These are phyloP conservation scores for Trichoderma brevicompactum DNA, from an alignment of 2,329 filamentous ascomycete genomes.

Conservation along the genomic window DNA sequence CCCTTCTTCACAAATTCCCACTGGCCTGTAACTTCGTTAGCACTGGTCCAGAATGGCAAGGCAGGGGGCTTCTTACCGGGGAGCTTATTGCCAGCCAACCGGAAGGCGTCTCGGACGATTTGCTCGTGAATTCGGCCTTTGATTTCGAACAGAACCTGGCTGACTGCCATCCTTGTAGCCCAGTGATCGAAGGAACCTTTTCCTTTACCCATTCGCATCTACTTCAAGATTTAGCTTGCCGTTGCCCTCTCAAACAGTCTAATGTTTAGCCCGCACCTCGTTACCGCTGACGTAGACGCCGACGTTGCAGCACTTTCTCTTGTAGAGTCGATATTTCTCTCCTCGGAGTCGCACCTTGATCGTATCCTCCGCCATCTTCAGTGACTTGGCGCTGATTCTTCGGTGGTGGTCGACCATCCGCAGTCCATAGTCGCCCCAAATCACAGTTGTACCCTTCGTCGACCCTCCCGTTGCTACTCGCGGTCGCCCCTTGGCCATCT, in stretches of 20 bases:
- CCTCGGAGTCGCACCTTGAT: constrained; percentile 88
- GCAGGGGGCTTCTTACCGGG: constrained; percentile 66
- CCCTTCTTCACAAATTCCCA: constrained; percentile 96
- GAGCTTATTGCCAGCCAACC: constrained; percentile 91
- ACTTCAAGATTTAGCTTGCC: constrained; percentile 6
- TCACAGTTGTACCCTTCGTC: constrained; percentile 87
- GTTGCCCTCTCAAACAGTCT: not conserved
- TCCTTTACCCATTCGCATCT: constrained; percentile 98
- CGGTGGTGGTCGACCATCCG: constrained; percentile 94
- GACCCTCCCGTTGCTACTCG: constrained; percentile 90
- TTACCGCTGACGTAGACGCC: constrained; percentile 96
- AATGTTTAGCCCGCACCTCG: constrained; percentile 61
- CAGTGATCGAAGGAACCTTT: constrained; percentile 98
- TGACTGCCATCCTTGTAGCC: constrained; percentile 87
- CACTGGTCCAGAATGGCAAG: not conserved
- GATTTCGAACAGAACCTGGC: constrained; percentile 89
- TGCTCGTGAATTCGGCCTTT: constrained; percentile 93
- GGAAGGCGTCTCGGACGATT: constrained; percentile 89
- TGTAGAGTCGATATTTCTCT: constrained; percentile 90
- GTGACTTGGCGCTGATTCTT: constrained; percentile 80
- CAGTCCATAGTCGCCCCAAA: constrained; percentile 95
- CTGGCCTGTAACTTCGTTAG: constrained; percentile 57
- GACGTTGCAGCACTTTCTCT: constrained; percentile 87
- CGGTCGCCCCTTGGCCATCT: constrained; percentile 89
- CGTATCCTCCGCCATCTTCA: constrained; percentile 91